Evolutionary conservation across 176 grass and related monocot species (phyloP).

Genomic region (Juncus effusus): DNA sequence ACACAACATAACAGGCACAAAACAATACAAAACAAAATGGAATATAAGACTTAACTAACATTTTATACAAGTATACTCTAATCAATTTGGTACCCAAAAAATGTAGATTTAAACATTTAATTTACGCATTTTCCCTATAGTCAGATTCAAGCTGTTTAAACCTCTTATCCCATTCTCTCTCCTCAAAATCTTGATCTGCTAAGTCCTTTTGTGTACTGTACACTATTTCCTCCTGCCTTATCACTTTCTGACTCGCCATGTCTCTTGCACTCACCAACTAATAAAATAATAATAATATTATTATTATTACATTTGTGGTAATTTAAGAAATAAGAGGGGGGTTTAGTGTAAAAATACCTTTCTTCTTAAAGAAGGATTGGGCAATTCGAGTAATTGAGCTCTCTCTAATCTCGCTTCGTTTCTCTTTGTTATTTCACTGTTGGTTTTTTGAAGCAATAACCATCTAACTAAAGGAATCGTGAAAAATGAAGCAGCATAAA

Average conservation of each 20-base stretch:
- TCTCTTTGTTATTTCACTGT: conserved; percentile 62
- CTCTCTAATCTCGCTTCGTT: conserved; percentile 68
- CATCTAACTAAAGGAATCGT: conserved; percentile 82
- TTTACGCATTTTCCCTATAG: conserved; percentile 30
- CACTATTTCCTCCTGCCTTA: conserved; percentile 68
- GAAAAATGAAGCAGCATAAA: conserved; percentile 93
- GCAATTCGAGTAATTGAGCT: conserved; percentile 52
- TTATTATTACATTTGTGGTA: conserved; percentile 5
- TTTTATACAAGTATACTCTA: conserved; percentile 21
- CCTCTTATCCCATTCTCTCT: conserved; percentile 69
- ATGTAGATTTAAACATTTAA: conserved; percentile 19
- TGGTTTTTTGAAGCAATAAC: conserved; percentile 63
- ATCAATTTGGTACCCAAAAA: conserved; percentile 27
- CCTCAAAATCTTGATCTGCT: conserved; percentile 86
- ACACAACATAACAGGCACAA: too few relatives aligned
- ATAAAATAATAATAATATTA: conserved; percentile 18
- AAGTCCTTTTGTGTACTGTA: conserved; percentile 76
- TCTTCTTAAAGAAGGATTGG: conserved; percentile 65
- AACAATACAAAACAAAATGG: too few relatives aligned
- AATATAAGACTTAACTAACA: too few relatives aligned
- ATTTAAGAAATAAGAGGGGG: conserved; percentile 4
- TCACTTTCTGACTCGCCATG: conserved; percentile 69
- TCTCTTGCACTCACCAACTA: conserved; percentile 86
- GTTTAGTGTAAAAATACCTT: conserved; percentile 47
- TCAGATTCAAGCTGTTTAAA: conserved; percentile 69